Evolutionary conservation across 352 stramenopile genomes (phyloP).

Genomic region (Globisporangium uncinulatum): DNA sequence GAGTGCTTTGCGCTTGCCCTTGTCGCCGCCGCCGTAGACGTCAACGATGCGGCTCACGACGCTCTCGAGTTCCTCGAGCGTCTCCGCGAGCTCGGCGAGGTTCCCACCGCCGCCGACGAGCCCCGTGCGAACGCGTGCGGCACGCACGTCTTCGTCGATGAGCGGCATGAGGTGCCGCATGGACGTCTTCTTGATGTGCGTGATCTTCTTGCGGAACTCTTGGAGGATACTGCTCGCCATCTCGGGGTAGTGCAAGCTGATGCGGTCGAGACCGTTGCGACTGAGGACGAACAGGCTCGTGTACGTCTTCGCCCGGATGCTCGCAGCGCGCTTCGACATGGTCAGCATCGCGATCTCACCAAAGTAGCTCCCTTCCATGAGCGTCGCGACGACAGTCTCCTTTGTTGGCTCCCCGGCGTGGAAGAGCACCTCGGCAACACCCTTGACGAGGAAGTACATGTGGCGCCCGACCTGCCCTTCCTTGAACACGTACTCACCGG

Average conservation of each 20-base stretch:
- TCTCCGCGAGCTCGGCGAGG: slow-evolving; percentile 37
- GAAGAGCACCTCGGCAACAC: slow-evolving; percentile 64
- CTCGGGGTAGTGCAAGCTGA: slow-evolving; percentile 72
- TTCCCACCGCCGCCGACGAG: slow-evolving; percentile 16
- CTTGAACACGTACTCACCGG: slow-evolving; percentile 78
- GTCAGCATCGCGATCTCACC: slow-evolving; percentile 81
- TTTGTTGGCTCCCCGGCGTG: slow-evolving; percentile 36
- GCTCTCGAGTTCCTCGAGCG: slow-evolving; percentile 47
- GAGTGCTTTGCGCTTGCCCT: slow-evolving; percentile 67
- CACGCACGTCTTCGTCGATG: slow-evolving; percentile 35
- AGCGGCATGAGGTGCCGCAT: slow-evolving; percentile 22
- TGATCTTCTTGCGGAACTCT: slow-evolving; percentile 81
- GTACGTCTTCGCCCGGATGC: slow-evolving; percentile 75
- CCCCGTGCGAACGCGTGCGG: slow-evolving; percentile 24
- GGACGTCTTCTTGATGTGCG: slow-evolving; percentile 60
- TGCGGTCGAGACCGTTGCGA: slow-evolving; percentile 59
- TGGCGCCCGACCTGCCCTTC: slow-evolving; percentile 72
- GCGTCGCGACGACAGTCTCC: slow-evolving; percentile 52
- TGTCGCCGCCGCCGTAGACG: slow-evolving; percentile 66
- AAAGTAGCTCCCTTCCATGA: slow-evolving; percentile 75
- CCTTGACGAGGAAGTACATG: slow-evolving; percentile 85
- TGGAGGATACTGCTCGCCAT: slow-evolving; percentile 71
- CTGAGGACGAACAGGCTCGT: slow-evolving; percentile 76
- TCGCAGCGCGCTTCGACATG: slow-evolving; percentile 69
- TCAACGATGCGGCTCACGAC: slow-evolving; percentile 47